These are phyloP conservation scores for Nitzschia sp. DNA, from an alignment of 108 stramenopile species.

Conservation along the genomic window DNA sequence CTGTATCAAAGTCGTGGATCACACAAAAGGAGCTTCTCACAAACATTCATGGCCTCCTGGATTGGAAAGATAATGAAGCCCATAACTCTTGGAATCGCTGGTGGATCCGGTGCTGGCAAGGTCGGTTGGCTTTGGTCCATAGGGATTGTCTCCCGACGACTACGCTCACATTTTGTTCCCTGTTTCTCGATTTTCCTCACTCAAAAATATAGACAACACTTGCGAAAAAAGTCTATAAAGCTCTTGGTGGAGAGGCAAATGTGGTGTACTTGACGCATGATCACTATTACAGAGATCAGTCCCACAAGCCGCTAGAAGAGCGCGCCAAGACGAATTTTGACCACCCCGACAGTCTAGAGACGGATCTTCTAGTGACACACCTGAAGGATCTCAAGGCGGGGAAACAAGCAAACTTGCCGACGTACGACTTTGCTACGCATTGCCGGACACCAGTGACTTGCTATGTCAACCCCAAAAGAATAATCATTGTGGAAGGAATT, in stretches of 20 bases:
- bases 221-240: conserved; percentile 67
- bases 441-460: conserved; percentile 62
- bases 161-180: not conserved
- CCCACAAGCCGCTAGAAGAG: conserved; percentile 77
- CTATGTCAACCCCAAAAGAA: conserved; percentile 54
- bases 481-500: conserved; percentile 93
- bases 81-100: conserved; percentile 77
- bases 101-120: conserved; percentile 81
- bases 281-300: conserved; percentile 74
- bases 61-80: conserved; percentile 20
- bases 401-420: conserved; percentile 72
- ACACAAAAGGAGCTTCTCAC: no score
- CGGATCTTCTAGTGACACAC: conserved; percentile 82
- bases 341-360: conserved; percentile 94
- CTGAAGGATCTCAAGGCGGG: conserved; percentile 72
- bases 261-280: conserved; percentile 78
- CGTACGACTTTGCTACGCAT: conserved; percentile 92
- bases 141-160: not conserved
- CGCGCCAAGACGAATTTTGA: conserved; percentile 89
- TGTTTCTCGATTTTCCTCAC: not conserved
- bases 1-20: not conserved
- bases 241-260: conserved; percentile 71
- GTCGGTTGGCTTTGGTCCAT: not conserved
- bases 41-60: not conserved
- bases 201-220: conserved; percentile 64